These are phyloP conservation scores for Polysphondylium violaceum DNA, from an alignment of 78 protist species.

Conservation along the genomic window DNA sequence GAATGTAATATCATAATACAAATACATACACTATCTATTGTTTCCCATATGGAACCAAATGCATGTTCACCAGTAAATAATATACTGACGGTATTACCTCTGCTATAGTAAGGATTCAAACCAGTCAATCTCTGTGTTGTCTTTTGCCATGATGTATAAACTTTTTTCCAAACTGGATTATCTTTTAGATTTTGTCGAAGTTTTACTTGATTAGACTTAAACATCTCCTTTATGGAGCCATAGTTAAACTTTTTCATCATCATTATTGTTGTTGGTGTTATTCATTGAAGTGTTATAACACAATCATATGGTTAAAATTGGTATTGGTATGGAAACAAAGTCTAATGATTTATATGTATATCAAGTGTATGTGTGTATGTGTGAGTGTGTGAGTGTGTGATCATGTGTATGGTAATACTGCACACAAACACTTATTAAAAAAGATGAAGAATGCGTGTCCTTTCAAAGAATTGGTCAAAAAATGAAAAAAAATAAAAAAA, in stretches of 20 bases:
- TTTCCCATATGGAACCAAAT: slow-evolving; percentile 63
- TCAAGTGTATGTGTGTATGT: too few species aligned
- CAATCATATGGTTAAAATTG: too few species aligned
- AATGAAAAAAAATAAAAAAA: too few species aligned
- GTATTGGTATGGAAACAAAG: too few species aligned
- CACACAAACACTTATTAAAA: too few species aligned
- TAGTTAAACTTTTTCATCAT: not conserved
- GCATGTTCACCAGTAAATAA: slow-evolving; percentile 70
- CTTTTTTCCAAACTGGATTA: not conserved
- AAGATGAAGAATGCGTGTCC: too few species aligned
- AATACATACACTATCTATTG: slow-evolving; percentile 44
- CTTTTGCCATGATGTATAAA: not conserved
- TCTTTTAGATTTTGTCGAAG: slow-evolving; percentile 9
- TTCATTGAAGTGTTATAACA: too few species aligned
- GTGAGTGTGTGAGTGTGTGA: too few species aligned
- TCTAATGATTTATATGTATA: too few species aligned
- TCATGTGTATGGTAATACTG: too few species aligned
- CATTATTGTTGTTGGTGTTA: too few species aligned
- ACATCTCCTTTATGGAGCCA: not conserved
- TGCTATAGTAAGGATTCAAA: slow-evolving; percentile 10
- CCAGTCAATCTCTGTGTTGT: not conserved
- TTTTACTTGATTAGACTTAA: slow-evolving; percentile 4
- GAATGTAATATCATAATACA: not conserved
- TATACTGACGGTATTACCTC: slow-evolving; percentile 50
- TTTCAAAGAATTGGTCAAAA: too few species aligned